Conservation (phyloP, 768 basidiomycete genomes). For the Auricularia auricula-judae region DNA sequence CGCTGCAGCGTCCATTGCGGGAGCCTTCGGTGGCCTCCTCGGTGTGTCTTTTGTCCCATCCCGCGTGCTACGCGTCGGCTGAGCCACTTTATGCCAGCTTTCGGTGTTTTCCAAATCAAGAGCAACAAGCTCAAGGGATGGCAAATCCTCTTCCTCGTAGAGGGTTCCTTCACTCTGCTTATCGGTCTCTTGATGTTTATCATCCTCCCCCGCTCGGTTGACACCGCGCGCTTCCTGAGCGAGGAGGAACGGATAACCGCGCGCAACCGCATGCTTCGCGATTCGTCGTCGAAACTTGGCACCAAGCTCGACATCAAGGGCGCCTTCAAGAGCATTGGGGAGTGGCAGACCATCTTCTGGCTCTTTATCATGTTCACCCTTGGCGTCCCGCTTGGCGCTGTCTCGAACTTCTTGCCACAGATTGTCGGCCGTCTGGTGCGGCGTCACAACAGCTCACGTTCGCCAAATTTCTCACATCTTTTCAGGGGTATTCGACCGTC, state of each 20-base stretch:
- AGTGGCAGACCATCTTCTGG: constrained; percentile 4
- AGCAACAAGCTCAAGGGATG: constrained; percentile 30
- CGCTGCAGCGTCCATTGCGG: constrained; percentile 16
- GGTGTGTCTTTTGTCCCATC: neutral
- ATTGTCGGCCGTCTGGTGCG: constrained; percentile 28
- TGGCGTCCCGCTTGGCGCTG: constrained; percentile 36
- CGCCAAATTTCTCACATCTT: neutral
- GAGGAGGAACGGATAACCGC: constrained; percentile 12
- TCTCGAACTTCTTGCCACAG: constrained; percentile 43
- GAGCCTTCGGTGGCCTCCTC: constrained; percentile 6
- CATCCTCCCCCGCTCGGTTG: constrained; percentile 10
- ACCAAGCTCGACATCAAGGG: constrained; percentile 4
- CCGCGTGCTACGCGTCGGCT: no score
- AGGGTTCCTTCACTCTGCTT: constrained; percentile 22
- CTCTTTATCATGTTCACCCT: constrained; percentile 10
- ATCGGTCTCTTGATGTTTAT: neutral
- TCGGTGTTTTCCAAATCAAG: constrained; percentile 40
- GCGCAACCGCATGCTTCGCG: constrained; percentile 8
- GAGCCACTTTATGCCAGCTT: constrained; percentile 16
- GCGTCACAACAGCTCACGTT: neutral
- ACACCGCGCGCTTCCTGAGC: constrained; percentile 12
- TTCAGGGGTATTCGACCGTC: constrained; percentile 32
- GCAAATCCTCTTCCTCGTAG: constrained; percentile 45
- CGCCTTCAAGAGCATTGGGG: constrained; percentile 6
- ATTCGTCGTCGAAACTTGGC: constrained; percentile 10